phyloP scores from a whole-genome alignment of 2,329 filamentous ascomycete genomes.

The Microdochium paspali region DNA sequence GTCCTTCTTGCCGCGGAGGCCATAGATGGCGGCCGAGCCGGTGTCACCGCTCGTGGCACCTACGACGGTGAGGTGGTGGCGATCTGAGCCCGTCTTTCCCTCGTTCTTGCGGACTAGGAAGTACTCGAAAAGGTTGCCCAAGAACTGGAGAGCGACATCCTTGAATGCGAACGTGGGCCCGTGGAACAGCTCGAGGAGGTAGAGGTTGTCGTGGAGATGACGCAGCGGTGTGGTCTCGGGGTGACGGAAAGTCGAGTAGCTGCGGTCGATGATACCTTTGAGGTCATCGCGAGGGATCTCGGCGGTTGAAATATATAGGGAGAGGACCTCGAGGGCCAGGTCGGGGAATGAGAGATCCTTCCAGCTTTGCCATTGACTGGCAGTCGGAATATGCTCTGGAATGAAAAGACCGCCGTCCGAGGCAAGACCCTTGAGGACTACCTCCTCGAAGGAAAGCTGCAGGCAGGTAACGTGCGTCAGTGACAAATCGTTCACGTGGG shows the following conservation, averaged over 20 bases:
- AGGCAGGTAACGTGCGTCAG: no score
- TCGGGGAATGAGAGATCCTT: conserved; percentile 70
- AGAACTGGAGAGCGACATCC: conserved; percentile 84
- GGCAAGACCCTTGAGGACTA: conserved; percentile 82
- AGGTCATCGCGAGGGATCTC: conserved; percentile 79
- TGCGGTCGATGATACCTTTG: conserved; percentile 71
- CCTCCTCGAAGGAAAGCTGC: conserved; percentile 77
- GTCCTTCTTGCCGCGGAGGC: conserved; percentile 90
- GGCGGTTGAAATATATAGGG: conserved; percentile 72
- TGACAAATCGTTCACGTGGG: no score
- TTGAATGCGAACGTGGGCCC: conserved; percentile 95
- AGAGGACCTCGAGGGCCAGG: conserved; percentile 76
- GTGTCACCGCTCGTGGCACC: conserved; percentile 85
- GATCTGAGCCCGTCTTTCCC: conserved; percentile 55
- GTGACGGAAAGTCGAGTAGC: conserved; percentile 82
- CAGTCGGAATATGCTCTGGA: conserved; percentile 66
- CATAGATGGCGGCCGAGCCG: conserved; percentile 92
- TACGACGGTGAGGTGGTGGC: conserved; percentile 77
- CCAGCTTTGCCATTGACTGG: conserved; percentile 58
- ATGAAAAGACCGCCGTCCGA: conserved; percentile 84
- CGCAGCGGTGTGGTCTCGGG: conserved; percentile 70
- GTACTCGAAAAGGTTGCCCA: conserved; percentile 94
- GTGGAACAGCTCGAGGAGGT: conserved; percentile 91
- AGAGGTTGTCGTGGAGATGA: conserved; percentile 68
- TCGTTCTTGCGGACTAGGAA: conserved; percentile 68